Evolutionary conservation across 1,284 basidiomycete species (phyloP).

Genomic region (Megacollybia platyphylla): DNA sequence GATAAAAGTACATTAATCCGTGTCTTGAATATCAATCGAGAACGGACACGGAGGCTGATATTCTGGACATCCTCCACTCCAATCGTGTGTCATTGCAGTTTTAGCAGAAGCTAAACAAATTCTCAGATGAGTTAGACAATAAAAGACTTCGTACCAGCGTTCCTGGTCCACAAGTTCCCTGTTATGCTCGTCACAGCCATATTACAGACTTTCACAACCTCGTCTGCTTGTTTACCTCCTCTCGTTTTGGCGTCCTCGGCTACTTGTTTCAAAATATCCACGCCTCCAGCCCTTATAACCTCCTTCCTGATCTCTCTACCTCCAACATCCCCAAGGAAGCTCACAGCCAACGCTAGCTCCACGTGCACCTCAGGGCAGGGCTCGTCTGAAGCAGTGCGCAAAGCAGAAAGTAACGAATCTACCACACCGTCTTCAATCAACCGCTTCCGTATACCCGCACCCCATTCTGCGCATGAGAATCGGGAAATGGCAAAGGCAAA

Average conservation of each 20-base stretch:
- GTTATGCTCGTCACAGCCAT: constrained; percentile 13
- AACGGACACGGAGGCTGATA: constrained; percentile 5
- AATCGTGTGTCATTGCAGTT: constrained; percentile 7
- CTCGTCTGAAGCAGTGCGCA: constrained; percentile 11
- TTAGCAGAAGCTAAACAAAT: constrained; percentile 2
- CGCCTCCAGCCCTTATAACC: constrained; percentile 13
- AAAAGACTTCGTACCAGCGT: constrained; percentile 8
- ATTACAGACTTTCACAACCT: constrained; percentile 13
- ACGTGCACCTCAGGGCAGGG: constrained; percentile 12
- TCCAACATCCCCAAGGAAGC: constrained; percentile 13
- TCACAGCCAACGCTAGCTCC: constrained; percentile 13
- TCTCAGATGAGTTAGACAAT: background rate
- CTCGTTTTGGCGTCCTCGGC: constrained; percentile 1
- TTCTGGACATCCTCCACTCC: constrained; percentile 9
- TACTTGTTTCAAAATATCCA: constrained; percentile 12
- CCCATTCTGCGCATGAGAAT: constrained; percentile 14
- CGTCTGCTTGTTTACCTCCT: constrained; percentile 1
- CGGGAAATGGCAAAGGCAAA: constrained; percentile 14
- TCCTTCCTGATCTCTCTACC: constrained; percentile 13
- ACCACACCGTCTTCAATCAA: constrained; percentile 12
- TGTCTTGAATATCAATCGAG: no score
- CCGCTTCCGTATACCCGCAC: constrained; percentile 12
- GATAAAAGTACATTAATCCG: no score
- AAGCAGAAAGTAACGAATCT: constrained; percentile 12
- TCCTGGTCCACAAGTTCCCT: constrained; percentile 13